A percentile compares a stretch with the other conserved stretches of the same genome.
phyloP scores from a whole-genome alignment of 2,329 filamentous ascomycete species.

The Pseudovirgaria hyperparasitica region DNA sequence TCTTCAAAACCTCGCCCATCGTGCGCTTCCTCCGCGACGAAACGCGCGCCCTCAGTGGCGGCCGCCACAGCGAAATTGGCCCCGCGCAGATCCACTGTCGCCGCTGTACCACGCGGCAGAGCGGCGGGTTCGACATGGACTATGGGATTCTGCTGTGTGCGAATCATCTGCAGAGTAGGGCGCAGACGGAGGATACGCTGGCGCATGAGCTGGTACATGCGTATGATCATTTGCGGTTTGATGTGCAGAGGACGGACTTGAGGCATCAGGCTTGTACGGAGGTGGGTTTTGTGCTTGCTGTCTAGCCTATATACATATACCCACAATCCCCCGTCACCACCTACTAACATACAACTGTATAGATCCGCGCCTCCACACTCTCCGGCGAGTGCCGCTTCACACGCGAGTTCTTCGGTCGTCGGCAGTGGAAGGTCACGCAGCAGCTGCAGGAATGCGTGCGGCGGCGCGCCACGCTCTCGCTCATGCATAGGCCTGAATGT shows the following conservation, averaged over 20 bases:
- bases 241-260: slow-evolving; percentile 72
- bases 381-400: slow-evolving; percentile 89
- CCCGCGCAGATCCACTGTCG: slow-evolving; percentile 67
- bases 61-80: too few species aligned
- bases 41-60: slow-evolving; percentile 66
- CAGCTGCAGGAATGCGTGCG: slow-evolving; percentile 92
- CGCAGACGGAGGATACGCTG: slow-evolving; percentile 84
- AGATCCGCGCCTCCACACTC: slow-evolving; percentile 87
- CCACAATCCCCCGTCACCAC: not conserved
- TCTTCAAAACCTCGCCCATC: slow-evolving; percentile 39
- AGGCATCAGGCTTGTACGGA: slow-evolving; percentile 90
- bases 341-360: slow-evolving; percentile 1
- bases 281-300: slow-evolving; percentile 36
- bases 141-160: slow-evolving; percentile 88
- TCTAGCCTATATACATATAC: not conserved
- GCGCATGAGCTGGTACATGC: slow-evolving; percentile 98
- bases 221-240: slow-evolving; percentile 85
- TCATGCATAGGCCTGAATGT: slow-evolving; percentile 65
- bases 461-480: slow-evolving; percentile 63
- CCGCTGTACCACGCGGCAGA: slow-evolving; percentile 59
- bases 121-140: slow-evolving; percentile 73
- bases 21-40: slow-evolving; percentile 79
- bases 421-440: slow-evolving; percentile 79
- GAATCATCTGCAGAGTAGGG: slow-evolving; percentile 70
- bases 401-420: slow-evolving; percentile 70